Evolutionary conservation across 345 rosid species (phyloP).

Genomic region (Aethionema arabicum): DNA sequence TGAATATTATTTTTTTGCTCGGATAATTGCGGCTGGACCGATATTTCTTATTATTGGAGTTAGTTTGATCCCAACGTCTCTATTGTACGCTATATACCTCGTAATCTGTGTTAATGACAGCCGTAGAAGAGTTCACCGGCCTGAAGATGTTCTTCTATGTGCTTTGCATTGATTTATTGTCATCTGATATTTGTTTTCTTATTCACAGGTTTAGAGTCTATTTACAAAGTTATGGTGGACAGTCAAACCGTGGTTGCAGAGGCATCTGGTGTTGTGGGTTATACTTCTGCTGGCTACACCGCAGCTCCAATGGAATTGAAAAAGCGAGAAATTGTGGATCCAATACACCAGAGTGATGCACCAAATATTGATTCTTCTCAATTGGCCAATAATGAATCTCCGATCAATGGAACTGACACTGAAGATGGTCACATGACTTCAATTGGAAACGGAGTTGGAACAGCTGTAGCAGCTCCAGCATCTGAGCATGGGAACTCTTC

Average conservation of each 20-base stretch:
- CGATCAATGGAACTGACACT: constrained; percentile 54
- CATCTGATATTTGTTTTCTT: too few species aligned
- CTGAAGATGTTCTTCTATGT: not conserved
- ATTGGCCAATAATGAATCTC: constrained; percentile 36
- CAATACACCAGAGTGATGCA: constrained; percentile 28
- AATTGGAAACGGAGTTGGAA: constrained; percentile 61
- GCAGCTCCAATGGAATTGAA: constrained; percentile 33
- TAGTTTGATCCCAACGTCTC: too few species aligned
- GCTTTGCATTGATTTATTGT: not conserved
- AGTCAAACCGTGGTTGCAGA: constrained; percentile 48
- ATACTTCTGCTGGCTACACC: constrained; percentile 35
- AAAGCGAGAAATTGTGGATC: constrained; percentile 29
- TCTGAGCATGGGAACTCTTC: constrained; percentile 51
- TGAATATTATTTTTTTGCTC: too few species aligned
- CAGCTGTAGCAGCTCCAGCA: constrained; percentile 41
- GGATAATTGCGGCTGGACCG: too few species aligned
- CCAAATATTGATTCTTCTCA: constrained; percentile 31
- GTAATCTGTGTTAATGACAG: not conserved
- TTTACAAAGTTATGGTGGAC: constrained; percentile 45
- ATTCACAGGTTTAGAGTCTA: constrained; percentile 1
- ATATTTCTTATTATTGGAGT: too few species aligned
- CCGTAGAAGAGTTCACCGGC: not conserved
- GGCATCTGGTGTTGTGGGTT: constrained; percentile 42
- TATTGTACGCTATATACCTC: not conserved
- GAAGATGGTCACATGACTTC: constrained; percentile 33